These are phyloP conservation scores for Xylaria flabelliformis DNA, from an alignment of 495 filamentous ascomycete species.

Conservation along the genomic window DNA sequence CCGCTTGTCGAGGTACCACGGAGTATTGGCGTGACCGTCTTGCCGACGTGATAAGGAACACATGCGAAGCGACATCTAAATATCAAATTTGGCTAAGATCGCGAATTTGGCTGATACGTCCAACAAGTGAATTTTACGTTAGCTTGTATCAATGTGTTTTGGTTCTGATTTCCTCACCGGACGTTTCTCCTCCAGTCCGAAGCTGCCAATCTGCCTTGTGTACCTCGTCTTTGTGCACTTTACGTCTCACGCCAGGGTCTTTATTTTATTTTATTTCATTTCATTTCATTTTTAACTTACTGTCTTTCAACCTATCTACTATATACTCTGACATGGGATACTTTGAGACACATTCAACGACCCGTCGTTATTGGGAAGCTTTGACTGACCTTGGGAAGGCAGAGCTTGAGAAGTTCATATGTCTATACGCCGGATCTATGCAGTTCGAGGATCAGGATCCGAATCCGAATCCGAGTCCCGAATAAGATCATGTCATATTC, in stretches of 20 bases:
- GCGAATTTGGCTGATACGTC: not conserved
- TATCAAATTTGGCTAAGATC: not conserved
- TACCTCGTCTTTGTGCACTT: not conserved
- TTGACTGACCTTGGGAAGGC: too few species aligned
- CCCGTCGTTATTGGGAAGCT: too few species aligned
- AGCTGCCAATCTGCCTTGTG: not conserved
- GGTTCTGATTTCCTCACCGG: not conserved
- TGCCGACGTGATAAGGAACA: not conserved
- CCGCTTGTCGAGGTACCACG: not conserved
- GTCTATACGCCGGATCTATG: too few species aligned
- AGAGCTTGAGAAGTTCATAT: too few species aligned
- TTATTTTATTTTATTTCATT: too few species aligned
- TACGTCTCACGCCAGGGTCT: too few species aligned
- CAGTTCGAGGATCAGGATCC: too few species aligned
- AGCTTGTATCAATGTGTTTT: not conserved
- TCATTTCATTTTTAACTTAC: too few species aligned
- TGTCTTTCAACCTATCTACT: not conserved
- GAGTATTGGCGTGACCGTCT: not conserved
- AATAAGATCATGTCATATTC: not conserved
- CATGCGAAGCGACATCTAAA: not conserved
- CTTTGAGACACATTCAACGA: not conserved
- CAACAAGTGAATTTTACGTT: not conserved
- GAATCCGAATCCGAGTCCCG: not conserved
- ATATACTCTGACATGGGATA: not conserved
- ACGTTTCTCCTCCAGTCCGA: not conserved